Percentiles rank a stretch among this genome's conserved stretches.
phyloP scores from a whole-genome alignment of 495 filamentous ascomycete species.

The Parathielavia hyrcaniae region DNA sequence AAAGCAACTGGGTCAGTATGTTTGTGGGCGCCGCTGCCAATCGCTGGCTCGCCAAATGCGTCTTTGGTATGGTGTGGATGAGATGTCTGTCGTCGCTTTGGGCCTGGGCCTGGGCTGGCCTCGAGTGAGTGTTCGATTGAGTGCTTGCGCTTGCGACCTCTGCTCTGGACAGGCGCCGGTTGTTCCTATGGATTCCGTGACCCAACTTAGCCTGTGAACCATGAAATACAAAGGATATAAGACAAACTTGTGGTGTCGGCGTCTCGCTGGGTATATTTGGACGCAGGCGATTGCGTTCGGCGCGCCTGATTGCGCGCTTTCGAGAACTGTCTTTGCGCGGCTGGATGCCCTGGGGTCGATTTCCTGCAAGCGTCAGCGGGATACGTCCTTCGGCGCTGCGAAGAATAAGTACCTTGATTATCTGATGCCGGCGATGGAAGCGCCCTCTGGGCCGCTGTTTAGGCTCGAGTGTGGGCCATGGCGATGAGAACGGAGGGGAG shows the following conservation, averaged over 20 bases:
- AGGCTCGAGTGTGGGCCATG: constrained; percentile 23
- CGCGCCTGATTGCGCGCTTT: constrained; percentile 17
- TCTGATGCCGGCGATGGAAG: constrained; percentile 18
- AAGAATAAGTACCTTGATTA: constrained; percentile 23
- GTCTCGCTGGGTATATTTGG: constrained; percentile 7
- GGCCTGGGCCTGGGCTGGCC: constrained; percentile 8
- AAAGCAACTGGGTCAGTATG: constrained; percentile 12
- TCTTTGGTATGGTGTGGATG: constrained; percentile 3
- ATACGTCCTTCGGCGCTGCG: constrained; percentile 22
- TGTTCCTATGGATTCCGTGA: constrained; percentile 15
- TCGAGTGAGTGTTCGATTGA: constrained; percentile 15
- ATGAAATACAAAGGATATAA: constrained; percentile 15
- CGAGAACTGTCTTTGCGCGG: constrained; percentile 20
- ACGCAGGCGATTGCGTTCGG: constrained; percentile 20
- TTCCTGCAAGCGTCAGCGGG: constrained; percentile 22
- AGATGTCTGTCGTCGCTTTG: constrained; percentile 13
- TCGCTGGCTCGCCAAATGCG: constrained; percentile 13
- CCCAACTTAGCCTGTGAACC: constrained; percentile 17
- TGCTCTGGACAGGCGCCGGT: constrained; percentile 20
- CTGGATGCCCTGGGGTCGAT: constrained; percentile 16
- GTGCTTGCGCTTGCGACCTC: constrained; percentile 21
- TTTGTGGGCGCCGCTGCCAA: constrained; percentile 9
- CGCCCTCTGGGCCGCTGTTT: constrained; percentile 18
- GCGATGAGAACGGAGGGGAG: constrained; percentile 11
- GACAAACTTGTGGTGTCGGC: constrained; percentile 13